Conservation (phyloP, 73 alveolate genomes). For the Symbiodinium natans region DNA sequence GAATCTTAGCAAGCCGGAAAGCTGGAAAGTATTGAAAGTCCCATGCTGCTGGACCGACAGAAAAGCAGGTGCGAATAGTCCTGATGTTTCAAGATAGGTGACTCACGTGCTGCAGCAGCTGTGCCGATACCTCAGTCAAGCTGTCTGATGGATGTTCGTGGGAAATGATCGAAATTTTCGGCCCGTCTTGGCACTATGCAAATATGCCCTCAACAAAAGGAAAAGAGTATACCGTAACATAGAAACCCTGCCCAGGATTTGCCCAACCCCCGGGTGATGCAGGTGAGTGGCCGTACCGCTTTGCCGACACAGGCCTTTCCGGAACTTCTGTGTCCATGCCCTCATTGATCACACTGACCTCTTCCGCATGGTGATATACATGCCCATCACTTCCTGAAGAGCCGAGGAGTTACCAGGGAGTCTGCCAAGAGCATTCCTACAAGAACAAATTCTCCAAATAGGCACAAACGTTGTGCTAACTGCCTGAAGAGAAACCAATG, state of each 20-base stretch:
- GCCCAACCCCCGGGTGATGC: not conserved
- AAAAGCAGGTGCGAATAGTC: too few relatives aligned
- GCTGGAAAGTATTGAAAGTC: too few relatives aligned
- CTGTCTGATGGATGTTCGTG: not conserved
- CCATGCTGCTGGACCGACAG: not conserved
- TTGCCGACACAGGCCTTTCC: conserved; percentile 15
- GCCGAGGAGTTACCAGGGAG: not conserved
- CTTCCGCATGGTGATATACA: conserved; percentile 37
- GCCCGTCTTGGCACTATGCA: conserved; percentile 10
- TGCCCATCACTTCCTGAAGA: conserved; percentile 72
- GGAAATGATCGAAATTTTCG: not conserved
- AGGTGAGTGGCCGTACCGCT: not conserved
- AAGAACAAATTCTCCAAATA: not conserved
- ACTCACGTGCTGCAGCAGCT: conserved; percentile 2
- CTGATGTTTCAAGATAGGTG: not conserved
- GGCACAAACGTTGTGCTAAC: too few relatives aligned
- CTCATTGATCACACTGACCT: conserved; percentile 9
- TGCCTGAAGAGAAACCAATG: conserved; percentile 2
- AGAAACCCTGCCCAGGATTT: not conserved
- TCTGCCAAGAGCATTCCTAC: not conserved
- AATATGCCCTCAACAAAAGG: too few relatives aligned
- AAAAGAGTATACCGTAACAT: not conserved
- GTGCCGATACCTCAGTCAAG: not conserved
- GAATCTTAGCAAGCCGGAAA: not conserved
- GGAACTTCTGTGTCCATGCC: not conserved